These are phyloP conservation scores for Solanum rostratum DNA, from an alignment of 257 asterid genomes.

Conservation along the genomic window DNA sequence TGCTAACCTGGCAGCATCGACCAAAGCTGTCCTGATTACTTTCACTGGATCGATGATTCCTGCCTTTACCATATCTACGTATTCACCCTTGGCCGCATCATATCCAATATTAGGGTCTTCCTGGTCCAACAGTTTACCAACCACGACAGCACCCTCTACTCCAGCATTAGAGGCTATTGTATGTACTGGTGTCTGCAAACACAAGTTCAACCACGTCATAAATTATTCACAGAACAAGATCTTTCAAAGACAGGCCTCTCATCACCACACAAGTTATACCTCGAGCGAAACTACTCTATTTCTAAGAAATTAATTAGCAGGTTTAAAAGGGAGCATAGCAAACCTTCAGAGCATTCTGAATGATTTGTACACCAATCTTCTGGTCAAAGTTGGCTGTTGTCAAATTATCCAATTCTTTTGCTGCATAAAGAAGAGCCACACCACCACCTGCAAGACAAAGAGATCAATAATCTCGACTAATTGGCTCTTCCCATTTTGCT, in stretches of 20 bases:
- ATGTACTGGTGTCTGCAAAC: constrained; percentile 56
- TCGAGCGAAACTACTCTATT: background rate
- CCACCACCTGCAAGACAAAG: constrained; percentile 54
- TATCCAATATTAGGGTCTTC: constrained; percentile 83
- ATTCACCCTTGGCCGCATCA: constrained; percentile 94
- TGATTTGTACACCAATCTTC: constrained; percentile 86
- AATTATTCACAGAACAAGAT: background rate
- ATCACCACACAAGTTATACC: background rate
- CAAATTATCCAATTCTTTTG: constrained; percentile 67
- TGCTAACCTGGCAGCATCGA: constrained; percentile 85
- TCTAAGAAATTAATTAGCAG: background rate
- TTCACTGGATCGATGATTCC: constrained; percentile 86
- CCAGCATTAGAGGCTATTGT: constrained; percentile 89
- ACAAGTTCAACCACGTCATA: background rate
- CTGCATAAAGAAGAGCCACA: constrained; percentile 77
- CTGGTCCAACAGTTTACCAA: constrained; percentile 87
- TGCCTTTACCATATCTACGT: constrained; percentile 84
- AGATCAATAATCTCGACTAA: background rate
- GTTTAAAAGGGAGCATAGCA: background rate
- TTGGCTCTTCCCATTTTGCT: background rate
- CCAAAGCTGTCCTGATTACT: constrained; percentile 87
- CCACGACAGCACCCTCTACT: constrained; percentile 94
- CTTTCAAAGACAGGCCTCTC: background rate
- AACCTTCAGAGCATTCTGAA: constrained; percentile 92
- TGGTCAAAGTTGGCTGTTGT: constrained; percentile 82